Evolutionary conservation across 2,329 filamentous ascomycete genomes (phyloP), one percentile per base, ranked within the genome.

Genomic region (Diaporthe sp.): DNA sequence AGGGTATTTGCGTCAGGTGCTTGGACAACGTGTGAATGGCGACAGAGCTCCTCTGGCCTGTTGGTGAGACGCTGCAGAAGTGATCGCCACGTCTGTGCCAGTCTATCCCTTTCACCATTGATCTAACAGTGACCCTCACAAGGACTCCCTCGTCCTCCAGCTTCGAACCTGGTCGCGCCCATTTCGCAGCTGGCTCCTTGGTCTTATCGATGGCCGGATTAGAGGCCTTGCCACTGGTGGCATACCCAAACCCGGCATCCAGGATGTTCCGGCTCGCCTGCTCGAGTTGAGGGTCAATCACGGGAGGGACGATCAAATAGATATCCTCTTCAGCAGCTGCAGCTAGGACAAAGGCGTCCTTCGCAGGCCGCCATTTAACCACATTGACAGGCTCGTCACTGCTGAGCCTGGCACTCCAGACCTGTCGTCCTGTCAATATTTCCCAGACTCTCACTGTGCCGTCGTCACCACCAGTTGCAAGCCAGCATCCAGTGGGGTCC

Each of bases 21-120:
- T 98, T 98, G 75, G 94, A 97, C 77, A 99, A 88, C 0, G 96
- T 98, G 86, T 99, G 97, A 77, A 99, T 98, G 72, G 95, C 93
- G 72, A 99, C 95, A 6, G 97, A 95, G 81, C 91, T 93, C 79
- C 91, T 90, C 82, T 94, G 92, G 44, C 94, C 94, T 17, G 90
- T 90, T 1, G 97, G 95, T 68, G 95, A 97, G 31, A 98, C 95
- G 0, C 96, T 97, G 79, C 95, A 93, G 81, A 99, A 93, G 86
- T 98, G 98, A 83, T 98, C 96, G 79, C 97, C 97, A 76, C 94
- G 92, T 76, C 96, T 91, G 85, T 99, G 97, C 95, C 96, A 99
- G 82, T 92, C 94, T 80, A 99, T 92, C 19, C 94, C 93, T 86
- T 98, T 98, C 82, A 98, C 91, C 2, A 92, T 89, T 68, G 94